Conservation (phyloP, 1,139 yeast genomes). For the Blastobotrys raffinosifermentans region DNA sequence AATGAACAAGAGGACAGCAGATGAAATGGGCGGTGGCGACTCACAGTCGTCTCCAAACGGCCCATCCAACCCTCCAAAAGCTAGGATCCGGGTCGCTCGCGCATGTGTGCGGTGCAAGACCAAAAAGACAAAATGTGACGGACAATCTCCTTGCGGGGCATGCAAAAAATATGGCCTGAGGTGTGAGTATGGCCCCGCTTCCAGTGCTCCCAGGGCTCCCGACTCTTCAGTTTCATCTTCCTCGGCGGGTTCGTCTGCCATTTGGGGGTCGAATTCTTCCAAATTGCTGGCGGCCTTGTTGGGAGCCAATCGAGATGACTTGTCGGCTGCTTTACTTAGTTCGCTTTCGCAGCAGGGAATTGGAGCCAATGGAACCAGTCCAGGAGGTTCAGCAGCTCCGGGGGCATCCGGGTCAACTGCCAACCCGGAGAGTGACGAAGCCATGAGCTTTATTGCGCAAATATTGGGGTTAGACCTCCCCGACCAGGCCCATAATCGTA, state of each 20-base stretch:
- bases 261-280: no score
- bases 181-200: slow-evolving; percentile 33
- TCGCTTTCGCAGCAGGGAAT: not conserved
- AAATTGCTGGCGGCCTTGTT: slow-evolving; percentile 3
- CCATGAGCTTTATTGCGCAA: not conserved
- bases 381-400: not conserved
- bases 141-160: slow-evolving; percentile 48
- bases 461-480: slow-evolving; percentile 1
- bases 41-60: no score
- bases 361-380: slow-evolving; percentile 5
- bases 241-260: not conserved
- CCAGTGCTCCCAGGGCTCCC: slow-evolving; percentile 3
- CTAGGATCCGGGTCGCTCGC: slow-evolving; percentile 38
- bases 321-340: slow-evolving; percentile 3
- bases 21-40: no score
- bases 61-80: no score
- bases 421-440: not conserved
- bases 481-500: slow-evolving; percentile 17
- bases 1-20: no score
- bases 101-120: slow-evolving; percentile 59
- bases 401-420: not conserved
- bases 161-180: slow-evolving; percentile 43
- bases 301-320: slow-evolving; percentile 4
- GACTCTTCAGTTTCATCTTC: not conserved
- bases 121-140: slow-evolving; percentile 60